Evolutionary conservation across 768 basidiomycete genomes (phyloP).

Genomic region (Serendipita vermifera): DNA sequence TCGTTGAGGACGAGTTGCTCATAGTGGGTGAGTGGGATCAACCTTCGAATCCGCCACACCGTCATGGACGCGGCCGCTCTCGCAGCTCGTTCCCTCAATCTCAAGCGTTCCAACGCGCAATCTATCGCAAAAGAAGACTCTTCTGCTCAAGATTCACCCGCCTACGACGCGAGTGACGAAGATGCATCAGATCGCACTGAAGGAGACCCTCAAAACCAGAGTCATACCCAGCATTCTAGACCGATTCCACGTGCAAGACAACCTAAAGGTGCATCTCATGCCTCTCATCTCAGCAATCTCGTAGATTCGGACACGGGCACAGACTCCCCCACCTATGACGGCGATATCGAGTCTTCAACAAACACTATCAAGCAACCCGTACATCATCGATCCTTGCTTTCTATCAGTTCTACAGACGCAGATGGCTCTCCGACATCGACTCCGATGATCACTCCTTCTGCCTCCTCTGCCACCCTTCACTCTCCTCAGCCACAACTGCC

Average conservation of each 20-base stretch:
- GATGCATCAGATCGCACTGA: conserved; percentile 7
- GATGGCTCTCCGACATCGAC: conserved; percentile 17
- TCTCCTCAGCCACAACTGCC: conserved; percentile 23
- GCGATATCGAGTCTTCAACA: conserved; percentile 71
- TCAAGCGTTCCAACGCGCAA: neutral
- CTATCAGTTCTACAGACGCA: conserved; percentile 17
- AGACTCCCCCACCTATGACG: conserved; percentile 82
- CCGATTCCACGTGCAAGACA: neutral
- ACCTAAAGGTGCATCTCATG: neutral
- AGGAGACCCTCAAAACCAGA: neutral
- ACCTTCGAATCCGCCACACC: too few species aligned
- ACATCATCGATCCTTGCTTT: neutral
- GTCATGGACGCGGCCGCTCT: neutral
- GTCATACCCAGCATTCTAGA: neutral
- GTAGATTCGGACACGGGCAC: conserved; percentile 35
- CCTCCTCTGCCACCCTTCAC: conserved; percentile 11
- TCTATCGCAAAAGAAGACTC: neutral
- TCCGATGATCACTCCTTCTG: conserved; percentile 15
- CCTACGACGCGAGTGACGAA: conserved; percentile 7
- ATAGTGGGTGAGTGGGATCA: too few species aligned
- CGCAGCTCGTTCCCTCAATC: neutral
- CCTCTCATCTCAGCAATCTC: conserved; percentile 1
- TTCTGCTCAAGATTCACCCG: neutral
- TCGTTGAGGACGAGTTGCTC: too few species aligned
- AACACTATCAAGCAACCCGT: conserved; percentile 22